Evolutionary conservation across 208 protist species (phyloP).

Genomic region (Trypanosomatidae sp.): DNA sequence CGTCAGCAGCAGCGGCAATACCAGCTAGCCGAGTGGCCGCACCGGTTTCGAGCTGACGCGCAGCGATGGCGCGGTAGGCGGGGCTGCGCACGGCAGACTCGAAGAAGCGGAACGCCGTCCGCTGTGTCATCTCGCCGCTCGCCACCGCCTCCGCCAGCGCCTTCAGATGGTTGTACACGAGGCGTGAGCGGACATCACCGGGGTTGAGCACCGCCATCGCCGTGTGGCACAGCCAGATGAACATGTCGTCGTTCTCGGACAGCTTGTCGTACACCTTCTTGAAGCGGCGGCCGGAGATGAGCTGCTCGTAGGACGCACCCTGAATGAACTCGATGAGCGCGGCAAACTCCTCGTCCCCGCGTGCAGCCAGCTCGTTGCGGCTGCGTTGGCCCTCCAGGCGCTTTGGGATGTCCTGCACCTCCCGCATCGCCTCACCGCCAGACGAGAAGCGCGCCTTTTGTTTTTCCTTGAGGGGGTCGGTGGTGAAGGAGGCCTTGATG

Average conservation of each 20-base stretch:
- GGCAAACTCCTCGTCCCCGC: constrained; percentile 81
- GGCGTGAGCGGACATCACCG: constrained; percentile 83
- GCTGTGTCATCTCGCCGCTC: constrained; percentile 82
- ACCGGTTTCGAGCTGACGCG: constrained; percentile 78
- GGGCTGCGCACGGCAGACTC: constrained; percentile 87
- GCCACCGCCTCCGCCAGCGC: constrained; percentile 86
- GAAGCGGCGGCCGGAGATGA: constrained; percentile 88
- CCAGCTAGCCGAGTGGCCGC: constrained; percentile 85
- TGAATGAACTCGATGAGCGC: constrained; percentile 89
- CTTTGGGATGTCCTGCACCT: constrained; percentile 85
- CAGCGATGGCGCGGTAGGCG: constrained; percentile 82
- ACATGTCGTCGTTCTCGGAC: constrained; percentile 91
- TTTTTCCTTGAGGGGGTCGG: constrained; percentile 90
- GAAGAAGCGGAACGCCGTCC: constrained; percentile 89
- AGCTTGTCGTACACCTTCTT: constrained; percentile 87
- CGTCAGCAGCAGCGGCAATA: constrained; percentile 82
- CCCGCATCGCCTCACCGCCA: constrained; percentile 85
- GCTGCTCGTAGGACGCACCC: constrained; percentile 86
- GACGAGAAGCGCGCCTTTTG: constrained; percentile 87
- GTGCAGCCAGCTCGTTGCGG: no score
- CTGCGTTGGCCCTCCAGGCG: constrained; percentile 83
- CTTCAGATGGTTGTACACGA: constrained; percentile 88
- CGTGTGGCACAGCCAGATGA: constrained; percentile 91
- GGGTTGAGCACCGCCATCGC: constrained; percentile 92
- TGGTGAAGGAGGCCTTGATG: constrained; percentile 87